Base-by-base conservation (phyloP, 1,284 basidiomycete genomes). In the Coriolopsis trogii region DNA sequence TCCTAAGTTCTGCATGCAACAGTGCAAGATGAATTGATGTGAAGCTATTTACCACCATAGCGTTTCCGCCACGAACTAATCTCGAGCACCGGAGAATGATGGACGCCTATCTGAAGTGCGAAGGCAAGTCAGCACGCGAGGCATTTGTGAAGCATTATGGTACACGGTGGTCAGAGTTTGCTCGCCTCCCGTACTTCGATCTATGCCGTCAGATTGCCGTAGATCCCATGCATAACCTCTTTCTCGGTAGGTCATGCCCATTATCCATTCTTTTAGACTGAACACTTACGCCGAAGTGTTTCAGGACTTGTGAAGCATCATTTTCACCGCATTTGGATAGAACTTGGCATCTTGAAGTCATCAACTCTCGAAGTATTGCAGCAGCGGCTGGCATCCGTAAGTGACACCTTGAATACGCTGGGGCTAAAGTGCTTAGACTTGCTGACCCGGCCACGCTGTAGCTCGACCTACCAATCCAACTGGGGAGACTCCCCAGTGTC, bases 321-420 rank as follows among this genome's bases (percentile, higher is more conserved):
- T 31, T 70, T 68, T 46, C 70, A 69, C 38, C 56, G 65, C 30
- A 67, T 69, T 9, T 70, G 68, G 68, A 58, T 70, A 1, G 63
- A 66, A 23, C 13, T 41, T 6, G 65, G 66, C 29, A 56, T 69
- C 5, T 53, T 69, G 5, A 58, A 63, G 31, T 58, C 56, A 6
- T 51, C 65, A 15, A 61, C 67, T 37, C 53, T 68, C 3, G 41
- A 55, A 0, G 34, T 16, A 7, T 45, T 70, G 6, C 68, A 70
- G 36, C 54, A 54, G 2, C 44, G 69, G 1, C 48, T 70, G 3
- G 7, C 53, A 1, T 46, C 63, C 28, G 65, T 67, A 40, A 24
- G 24, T 43, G 15, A 23, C 29, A 9, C 23, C 15, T 16, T n/a
- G 46, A 10, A 16, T 33, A 16, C 16, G 30, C 13, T 12, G 30